Evolutionary conservation across 2,329 filamentous ascomycete species (phyloP), one percentile per base, ranked within the genome.

Genomic region (Monascus ruber): DNA sequence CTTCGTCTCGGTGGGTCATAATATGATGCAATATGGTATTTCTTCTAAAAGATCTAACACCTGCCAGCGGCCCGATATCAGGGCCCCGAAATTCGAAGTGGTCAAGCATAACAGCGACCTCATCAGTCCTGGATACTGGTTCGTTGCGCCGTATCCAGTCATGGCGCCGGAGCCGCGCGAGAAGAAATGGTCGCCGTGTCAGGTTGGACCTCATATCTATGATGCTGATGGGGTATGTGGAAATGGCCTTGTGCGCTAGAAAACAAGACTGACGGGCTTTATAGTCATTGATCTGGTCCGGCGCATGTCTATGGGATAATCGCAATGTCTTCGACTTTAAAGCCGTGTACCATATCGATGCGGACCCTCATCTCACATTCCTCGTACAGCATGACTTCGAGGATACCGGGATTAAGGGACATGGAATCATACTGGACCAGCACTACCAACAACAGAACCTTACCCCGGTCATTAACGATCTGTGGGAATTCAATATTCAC

Each of bases 181-280:
- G 6, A 53, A 46, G 8, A 33, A 50, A 26, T 57, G 49, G 37
- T 56, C 64, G 34, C 65, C 64, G 43, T 53, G 62, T 45, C 67
- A 70, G 50, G 58, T 63, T 11, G 66, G 67, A 4, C 63, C 68
- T n/a, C 66, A 71, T 49, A 71, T 71, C 38, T 71, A 70, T 48
- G 69, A 71, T 50, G 66, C 65, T 40, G 58, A 62, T 47, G 68
- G 68, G 37, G 59, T 61, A 55, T 41, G 58, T 51, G 9, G 31
- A 17, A 26, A 17, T 17, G 17, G 17, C 17, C 17, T 17, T 17
- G 17, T 17, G 17, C 17, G 17, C 17, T 17, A 17, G 17, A 17
- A 17, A 17, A 17, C 17, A 17, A 17, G 17, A 17, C 17, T 17
- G 17, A 17, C 17, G 17, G 17, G 17, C 17, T 4, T 25, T 10